phyloP scores from a whole-genome alignment of 73 alveolate species.

The Effrenium voratum region DNA sequence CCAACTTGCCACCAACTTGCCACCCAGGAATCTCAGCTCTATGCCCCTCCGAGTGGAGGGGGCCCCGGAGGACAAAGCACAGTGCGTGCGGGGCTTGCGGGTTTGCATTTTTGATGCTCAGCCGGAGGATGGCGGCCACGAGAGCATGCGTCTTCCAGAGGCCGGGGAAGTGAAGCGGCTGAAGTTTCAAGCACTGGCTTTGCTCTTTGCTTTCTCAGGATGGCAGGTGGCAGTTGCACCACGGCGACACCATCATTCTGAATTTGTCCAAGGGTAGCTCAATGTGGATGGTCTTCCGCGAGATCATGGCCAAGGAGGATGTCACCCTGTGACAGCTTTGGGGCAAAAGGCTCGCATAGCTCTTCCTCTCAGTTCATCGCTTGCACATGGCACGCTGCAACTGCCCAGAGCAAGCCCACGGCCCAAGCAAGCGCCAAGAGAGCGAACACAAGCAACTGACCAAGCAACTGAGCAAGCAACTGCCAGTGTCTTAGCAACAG shows the following conservation, averaged over 20 bases:
- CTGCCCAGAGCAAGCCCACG: no score
- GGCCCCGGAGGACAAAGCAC: constrained; percentile 27
- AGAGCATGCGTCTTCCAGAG: not conserved
- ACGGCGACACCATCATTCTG: constrained; percentile 67
- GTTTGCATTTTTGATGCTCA: no score
- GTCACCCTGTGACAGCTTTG: no score
- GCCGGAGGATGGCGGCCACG: no score
- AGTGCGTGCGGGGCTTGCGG: not conserved
- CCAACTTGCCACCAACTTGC: not conserved
- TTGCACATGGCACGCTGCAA: no score
- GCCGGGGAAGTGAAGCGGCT: not conserved
- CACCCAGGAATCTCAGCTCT: constrained; percentile 50
- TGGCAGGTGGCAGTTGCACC: constrained; percentile 58
- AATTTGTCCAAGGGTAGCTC: constrained; percentile 70
- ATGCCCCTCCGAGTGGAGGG: constrained; percentile 71
- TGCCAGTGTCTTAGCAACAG: no score
- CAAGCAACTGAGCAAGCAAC: no score
- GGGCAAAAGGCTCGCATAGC: no score
- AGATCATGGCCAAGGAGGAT: constrained; percentile 17
- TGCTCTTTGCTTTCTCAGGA: not conserved
- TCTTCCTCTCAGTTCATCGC: no score
- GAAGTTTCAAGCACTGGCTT: not conserved
- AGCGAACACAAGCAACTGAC: no score
- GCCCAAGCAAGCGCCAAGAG: no score
- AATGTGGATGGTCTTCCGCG: constrained; percentile 87